A percentile compares a stretch with the other conserved stretches of the same genome.
Conservation (phyloP, 148 eudicot genomes). For the Cornus florida region DNA sequence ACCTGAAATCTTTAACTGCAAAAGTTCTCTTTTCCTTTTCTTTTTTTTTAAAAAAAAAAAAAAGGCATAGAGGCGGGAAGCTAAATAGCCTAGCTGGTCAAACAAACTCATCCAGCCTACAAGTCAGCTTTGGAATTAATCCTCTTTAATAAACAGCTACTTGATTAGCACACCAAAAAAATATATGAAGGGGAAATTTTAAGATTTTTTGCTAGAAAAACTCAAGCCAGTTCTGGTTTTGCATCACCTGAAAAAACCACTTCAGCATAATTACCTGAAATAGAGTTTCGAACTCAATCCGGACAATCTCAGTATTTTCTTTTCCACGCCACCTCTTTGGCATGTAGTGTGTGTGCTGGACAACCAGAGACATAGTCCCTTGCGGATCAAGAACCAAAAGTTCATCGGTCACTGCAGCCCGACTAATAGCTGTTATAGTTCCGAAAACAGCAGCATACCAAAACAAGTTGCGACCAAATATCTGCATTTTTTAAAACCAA, state of each 20-base stretch:
- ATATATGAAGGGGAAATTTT: not conserved
- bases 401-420: conserved; percentile 78
- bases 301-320: conserved; percentile 67
- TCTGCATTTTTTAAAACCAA: conserved; percentile 42
- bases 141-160: not conserved
- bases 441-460: conserved; percentile 99
- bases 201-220: not conserved
- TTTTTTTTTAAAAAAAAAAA: no score
- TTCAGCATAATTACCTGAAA: conserved; percentile 63
- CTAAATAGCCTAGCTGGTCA: not conserved
- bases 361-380: conserved; percentile 76
- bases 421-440: conserved; percentile 82
- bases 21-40: not conserved
- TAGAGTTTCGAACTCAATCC: conserved; percentile 82
- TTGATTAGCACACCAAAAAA: conserved; percentile 1
- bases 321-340: conserved; percentile 97
- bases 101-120: not conserved
- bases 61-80: not conserved
- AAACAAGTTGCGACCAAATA: conserved; percentile 89
- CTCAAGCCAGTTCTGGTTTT: not conserved
- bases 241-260: not conserved
- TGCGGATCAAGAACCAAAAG: conserved; percentile 87
- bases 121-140: not conserved
- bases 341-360: conserved; percentile 86
- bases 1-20: not conserved